Evolutionary conservation across 140 eudicot genomes (phyloP).

Genomic region (Anethum foeniculum): DNA sequence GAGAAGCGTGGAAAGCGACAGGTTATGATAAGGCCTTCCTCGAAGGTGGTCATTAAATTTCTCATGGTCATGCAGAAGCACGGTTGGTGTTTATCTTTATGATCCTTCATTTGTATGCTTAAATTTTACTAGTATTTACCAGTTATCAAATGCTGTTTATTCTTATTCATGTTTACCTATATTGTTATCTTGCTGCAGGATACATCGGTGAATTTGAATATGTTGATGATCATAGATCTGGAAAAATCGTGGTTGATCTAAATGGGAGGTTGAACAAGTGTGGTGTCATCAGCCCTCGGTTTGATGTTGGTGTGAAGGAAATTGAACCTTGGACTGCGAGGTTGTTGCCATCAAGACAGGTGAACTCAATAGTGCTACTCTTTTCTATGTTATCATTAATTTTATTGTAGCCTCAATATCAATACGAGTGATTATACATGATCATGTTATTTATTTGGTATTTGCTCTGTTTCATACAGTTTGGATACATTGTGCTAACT

Average conservation of each 20-base stretch:
- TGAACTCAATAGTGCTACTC: not conserved
- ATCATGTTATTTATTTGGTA: not conserved
- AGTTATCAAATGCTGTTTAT: not conserved
- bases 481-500: constrained; percentile 13
- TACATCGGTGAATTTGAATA: constrained; percentile 41
- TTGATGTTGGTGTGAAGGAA: constrained; percentile 12
- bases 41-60: constrained; percentile 10
- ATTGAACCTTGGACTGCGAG: constrained; percentile 17
- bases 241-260: constrained; percentile 36
- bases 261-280: constrained; percentile 26
- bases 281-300: constrained; percentile 13
- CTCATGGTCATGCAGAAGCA: constrained; percentile 27
- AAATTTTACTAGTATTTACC: not conserved
- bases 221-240: constrained; percentile 38
- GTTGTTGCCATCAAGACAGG: constrained; percentile 21
- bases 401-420: not conserved
- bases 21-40: constrained; percentile 20
- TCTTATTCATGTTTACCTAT: not conserved
- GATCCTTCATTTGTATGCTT: not conserved
- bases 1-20: constrained; percentile 41
- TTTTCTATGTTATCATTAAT: not conserved
- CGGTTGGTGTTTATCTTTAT: constrained; percentile 14
- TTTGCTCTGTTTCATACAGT: not conserved
- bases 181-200: constrained; percentile 13
- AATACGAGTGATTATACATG: not conserved